Evolutionary conservation across 177 flowering plant species (phyloP), one percentile per base, ranked within the genome.

Genomic region (Vitis hybrid): DNA sequence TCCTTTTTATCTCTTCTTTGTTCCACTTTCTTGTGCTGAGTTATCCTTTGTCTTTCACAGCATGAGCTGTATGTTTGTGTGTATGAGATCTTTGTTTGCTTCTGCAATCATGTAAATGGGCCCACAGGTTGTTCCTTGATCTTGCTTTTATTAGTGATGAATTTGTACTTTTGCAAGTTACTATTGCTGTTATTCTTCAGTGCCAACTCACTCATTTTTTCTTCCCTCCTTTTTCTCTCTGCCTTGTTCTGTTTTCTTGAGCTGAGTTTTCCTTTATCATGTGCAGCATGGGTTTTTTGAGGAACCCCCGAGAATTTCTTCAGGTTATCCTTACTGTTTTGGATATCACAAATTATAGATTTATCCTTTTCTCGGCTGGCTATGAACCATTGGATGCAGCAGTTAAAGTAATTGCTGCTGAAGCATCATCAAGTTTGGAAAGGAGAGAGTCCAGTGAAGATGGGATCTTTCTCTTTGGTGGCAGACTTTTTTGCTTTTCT

Each of bases 271-370:
- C 40, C 13, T 62, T 70, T 78, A 1, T 21, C 61, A 13, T 75
- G 23, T 86, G 81, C 95, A 93, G 97, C 86, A 90, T 95, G 97
- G 99, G 99, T 34, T 90, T 89, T 66, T 34, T 95, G 71, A 83
- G 68, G 70, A 87, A 89, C 50, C 88, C 97, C 56, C 80, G 19
- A 59, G 89, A 87, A 72, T 91, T 93, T 79, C 89, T 95, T 73
- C 82, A 23, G 11, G 87, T 88, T 65, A 85, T 95, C 63, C 80
- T 83, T 73, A 76, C 74, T 69, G 93, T 81, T 70, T 6, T 85
- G 32, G 79, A 79, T 51, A 80, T 64, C 34, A 82, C 92, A 76
- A 66, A 56, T 64, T 78, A 84, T 77, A 82, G 89, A 72, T 86
- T 90, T 77, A 77, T 95, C 64, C 88, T 95, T 75, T 84, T 93